Evolutionary conservation across 345 rosid species (phyloP).

Genomic region (Theobroma cacao): DNA sequence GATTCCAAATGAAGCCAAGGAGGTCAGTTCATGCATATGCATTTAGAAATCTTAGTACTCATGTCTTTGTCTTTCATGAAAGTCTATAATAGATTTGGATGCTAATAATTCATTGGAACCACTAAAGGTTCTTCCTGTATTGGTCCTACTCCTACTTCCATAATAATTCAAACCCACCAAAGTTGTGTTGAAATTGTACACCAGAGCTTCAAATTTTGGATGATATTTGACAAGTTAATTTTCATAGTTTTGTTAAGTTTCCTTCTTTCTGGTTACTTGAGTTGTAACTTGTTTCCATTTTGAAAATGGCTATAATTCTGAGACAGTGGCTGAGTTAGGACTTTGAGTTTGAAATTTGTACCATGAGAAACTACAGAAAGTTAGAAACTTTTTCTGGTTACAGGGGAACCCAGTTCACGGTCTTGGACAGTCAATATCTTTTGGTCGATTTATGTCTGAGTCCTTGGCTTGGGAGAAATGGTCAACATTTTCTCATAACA

Average conservation of each 20-base stretch:
- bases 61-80: slow-evolving; percentile 10
- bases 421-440: slow-evolving; percentile 77
- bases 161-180: neutral
- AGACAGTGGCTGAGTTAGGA: neutral
- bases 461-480: slow-evolving; percentile 91
- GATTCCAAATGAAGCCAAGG: slow-evolving; percentile 50
- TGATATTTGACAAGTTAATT: too few species aligned
- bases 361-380: neutral
- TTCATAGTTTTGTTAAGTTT: neutral
- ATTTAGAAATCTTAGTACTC: neutral
- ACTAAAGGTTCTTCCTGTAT: neutral
- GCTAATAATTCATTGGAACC: neutral
- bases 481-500: slow-evolving; percentile 76
- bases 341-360: neutral
- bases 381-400: slow-evolving; percentile 15
- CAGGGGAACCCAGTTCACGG: slow-evolving; percentile 66
- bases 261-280: neutral
- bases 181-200: neutral
- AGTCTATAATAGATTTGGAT: neutral
- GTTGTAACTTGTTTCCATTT: neutral
- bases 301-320: neutral
- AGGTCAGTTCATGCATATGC: slow-evolving; percentile 40
- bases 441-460: slow-evolving; percentile 88
- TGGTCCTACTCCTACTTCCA: neutral
- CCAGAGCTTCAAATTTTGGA: neutral